Base-by-base conservation (phyloP, 108 stramenopile genomes). In the Stephanodiscus triporus region DNA sequence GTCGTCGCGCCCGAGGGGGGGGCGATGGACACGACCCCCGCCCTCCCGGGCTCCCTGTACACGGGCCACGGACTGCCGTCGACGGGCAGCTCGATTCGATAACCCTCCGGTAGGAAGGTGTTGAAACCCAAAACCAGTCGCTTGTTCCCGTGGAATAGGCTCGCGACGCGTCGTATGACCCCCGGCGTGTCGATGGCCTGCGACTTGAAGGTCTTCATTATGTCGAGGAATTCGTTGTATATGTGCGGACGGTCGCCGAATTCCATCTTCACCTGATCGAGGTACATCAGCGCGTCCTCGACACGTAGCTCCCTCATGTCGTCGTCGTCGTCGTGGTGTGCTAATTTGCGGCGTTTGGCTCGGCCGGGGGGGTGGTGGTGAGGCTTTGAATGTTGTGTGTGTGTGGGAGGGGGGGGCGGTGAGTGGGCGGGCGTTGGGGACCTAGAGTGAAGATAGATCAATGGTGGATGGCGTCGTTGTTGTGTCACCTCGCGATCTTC, bases 71-170 rank as follows among this genome's bases (percentile, higher is more conserved):
- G 86, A 26, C 89, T 86, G 2, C 95, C 95, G 62, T 92, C 87
- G 60, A 82, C 47, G 40, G 85, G 83, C 30, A 97, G 70, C 57
- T 97, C 97, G 73, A 99, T 99, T 71, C 96, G 95, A 82, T 97
- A 99, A n/a, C 98, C 99, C 63, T 98, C 97, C 0, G 99, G 99
- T n/a, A 99, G 70, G 73, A 99, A 99, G 0, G 98, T 98, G 83
- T 99, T 99, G 85, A 99, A 99, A 7, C 98, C 97, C 54, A 99
- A 81, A 30, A 99, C 98, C 36, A 99, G 86, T 48, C 92, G 89
- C 61, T 91, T 90, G 74, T 99, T 96, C 16, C 99, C 99, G 42
- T 94, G 97, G 82, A 99, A 98, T 29, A 99, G 90, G 57, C 86
- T 89, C 27, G 94, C 93, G 0, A 99, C 99, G 9, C 94, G 86